A percentile compares a stretch with the other conserved stretches of the same genome.
Conservation (phyloP, 2,329 filamentous ascomycete genomes). For the Ceratocystis papillata region DNA sequence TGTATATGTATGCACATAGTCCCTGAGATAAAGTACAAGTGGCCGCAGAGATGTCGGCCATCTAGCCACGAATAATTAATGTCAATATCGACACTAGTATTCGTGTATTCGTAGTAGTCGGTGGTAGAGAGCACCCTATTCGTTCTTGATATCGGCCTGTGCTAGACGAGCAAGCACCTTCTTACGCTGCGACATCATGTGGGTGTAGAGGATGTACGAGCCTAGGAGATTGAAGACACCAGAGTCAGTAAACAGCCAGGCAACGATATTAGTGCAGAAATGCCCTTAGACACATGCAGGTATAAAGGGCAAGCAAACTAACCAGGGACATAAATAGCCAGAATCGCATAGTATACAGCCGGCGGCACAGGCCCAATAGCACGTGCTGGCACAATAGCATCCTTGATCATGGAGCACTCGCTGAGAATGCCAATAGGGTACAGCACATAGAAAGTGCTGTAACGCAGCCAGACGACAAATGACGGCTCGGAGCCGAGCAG, state of each 20-base stretch:
- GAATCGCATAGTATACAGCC: slow-evolving; percentile 51
- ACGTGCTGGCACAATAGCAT: slow-evolving; percentile 50
- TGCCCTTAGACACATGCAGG: too few species aligned
- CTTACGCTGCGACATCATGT: slow-evolving; percentile 85
- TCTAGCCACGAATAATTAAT: too few species aligned
- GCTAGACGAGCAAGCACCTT: slow-evolving; percentile 44
- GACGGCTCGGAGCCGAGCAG: slow-evolving; percentile 52
- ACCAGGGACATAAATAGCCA: slow-evolving; percentile 74
- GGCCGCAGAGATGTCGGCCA: not conserved
- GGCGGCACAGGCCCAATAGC: slow-evolving; percentile 40
- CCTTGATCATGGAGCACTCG: slow-evolving; percentile 72
- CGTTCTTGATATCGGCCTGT: slow-evolving; percentile 32
- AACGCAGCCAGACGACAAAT: slow-evolving; percentile 67
- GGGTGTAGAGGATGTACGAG: slow-evolving; percentile 74
- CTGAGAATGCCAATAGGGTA: slow-evolving; percentile 87
- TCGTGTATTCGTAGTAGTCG: not conserved
- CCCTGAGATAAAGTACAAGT: too few species aligned
- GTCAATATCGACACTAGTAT: not conserved
- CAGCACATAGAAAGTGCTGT: slow-evolving; percentile 86
- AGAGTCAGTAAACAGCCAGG: not conserved
- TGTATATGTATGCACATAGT: too few species aligned
- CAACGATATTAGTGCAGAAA: not conserved
- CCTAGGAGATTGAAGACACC: slow-evolving; percentile 34
- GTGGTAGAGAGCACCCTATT: slow-evolving; percentile 10
- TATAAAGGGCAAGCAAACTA: slow-evolving; percentile 31